These are phyloP conservation scores for Kodamaea sp. DNA, from an alignment of 1,139 yeast genomes.

Conservation along the genomic window DNA sequence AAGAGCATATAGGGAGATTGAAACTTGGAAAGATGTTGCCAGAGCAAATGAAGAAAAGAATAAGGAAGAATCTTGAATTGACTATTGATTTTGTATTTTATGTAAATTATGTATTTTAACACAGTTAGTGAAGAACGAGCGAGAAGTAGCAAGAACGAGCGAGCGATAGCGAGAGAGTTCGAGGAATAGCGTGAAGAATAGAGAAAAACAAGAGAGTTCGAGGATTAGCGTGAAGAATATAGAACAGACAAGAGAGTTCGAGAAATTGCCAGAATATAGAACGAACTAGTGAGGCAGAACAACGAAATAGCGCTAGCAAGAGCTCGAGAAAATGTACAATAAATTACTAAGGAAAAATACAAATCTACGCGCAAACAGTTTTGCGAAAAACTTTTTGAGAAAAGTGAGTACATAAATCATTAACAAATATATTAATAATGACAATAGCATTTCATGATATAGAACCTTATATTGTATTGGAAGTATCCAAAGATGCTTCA, in stretches of 20 bases:
- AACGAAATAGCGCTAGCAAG: no score
- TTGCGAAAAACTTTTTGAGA: neutral
- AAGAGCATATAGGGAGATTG: conserved; percentile 90
- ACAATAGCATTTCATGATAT: conserved; percentile 50
- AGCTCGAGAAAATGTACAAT: no score
- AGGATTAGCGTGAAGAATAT: no score
- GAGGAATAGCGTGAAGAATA: no score
- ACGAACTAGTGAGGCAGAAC: no score
- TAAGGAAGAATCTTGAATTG: conserved; percentile 3
- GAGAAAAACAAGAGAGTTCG: no score
- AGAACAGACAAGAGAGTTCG: no score
- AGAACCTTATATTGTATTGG: conserved; percentile 65
- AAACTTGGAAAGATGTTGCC: conserved; percentile 63
- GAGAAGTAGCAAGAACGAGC: neutral
- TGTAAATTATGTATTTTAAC: conserved; percentile 10
- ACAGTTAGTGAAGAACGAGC: conserved; percentile 2
- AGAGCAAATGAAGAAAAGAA: conserved; percentile 24
- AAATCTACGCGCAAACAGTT: neutral
- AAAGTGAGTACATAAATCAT: neutral
- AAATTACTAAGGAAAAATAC: neutral
- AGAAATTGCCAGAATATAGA: no score
- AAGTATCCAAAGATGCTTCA: conserved; percentile 37
- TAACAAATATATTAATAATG: conserved; percentile 16
- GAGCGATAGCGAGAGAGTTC: neutral
- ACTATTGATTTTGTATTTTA: conserved; percentile 7